phyloP scores from a whole-genome alignment of 2,329 filamentous ascomycete species.

The Aspergillus caelatus region DNA sequence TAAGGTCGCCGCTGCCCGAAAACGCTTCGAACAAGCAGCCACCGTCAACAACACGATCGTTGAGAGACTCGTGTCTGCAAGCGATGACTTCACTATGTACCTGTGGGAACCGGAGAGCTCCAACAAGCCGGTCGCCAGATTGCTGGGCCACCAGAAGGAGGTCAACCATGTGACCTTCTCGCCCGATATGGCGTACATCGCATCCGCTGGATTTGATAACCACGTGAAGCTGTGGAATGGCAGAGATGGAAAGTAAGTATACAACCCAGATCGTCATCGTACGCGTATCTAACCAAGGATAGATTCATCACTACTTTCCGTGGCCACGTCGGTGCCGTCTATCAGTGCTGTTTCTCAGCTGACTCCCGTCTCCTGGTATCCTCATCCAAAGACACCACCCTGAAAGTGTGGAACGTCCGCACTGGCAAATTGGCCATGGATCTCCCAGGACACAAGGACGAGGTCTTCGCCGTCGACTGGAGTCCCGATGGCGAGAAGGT shows the following conservation, averaged over 20 bases:
- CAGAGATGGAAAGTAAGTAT: constrained; percentile 60
- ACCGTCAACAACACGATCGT: constrained; percentile 73
- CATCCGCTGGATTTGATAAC: constrained; percentile 90
- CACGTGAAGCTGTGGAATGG: constrained; percentile 91
- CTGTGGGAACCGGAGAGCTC: constrained; percentile 83
- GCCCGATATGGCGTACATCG: constrained; percentile 83
- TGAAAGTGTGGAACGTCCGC: constrained; percentile 92
- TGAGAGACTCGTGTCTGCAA: constrained; percentile 85
- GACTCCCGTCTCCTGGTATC: constrained; percentile 89
- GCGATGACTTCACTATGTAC: constrained; percentile 95
- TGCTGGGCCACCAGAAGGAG: constrained; percentile 94
- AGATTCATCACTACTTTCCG: constrained; percentile 85
- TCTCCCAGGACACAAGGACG: constrained; percentile 86
- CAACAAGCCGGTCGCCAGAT: constrained; percentile 81
- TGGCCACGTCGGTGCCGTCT: constrained; percentile 88
- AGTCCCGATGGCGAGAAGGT: constrained; percentile 86
- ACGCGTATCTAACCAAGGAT: not conserved
- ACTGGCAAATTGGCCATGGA: constrained; percentile 81
- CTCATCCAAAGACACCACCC: constrained; percentile 85
- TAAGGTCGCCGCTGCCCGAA: constrained; percentile 73
- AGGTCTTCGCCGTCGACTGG: constrained; percentile 96
- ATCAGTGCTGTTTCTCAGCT: constrained; percentile 88
- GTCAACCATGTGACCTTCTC: constrained; percentile 96
- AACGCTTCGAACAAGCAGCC: constrained; percentile 83
- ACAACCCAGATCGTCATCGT: not conserved